Evolutionary conservation across 352 stramenopile genomes (phyloP), one percentile per base, ranked within the genome.

Genomic region (Pythium grandisporangium): DNA sequence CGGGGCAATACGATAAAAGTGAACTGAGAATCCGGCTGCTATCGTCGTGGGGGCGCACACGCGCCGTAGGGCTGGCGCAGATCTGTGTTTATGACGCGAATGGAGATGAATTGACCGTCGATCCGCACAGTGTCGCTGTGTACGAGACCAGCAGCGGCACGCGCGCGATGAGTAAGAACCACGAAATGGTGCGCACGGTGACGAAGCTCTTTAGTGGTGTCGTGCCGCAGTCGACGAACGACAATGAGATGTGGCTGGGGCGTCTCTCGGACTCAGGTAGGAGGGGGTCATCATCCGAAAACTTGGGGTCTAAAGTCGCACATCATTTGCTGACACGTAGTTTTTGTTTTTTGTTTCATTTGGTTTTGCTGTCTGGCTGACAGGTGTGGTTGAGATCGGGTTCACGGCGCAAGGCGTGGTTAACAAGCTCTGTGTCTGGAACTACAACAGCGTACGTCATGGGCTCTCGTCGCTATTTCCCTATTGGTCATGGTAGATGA

Each of bases 211-310:
- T 85, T 44, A 83, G 82, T 21, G 72, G 68, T 2, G 42, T 81
- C 8, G 35, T 32, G 14, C 57, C 65, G 0, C 54, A 85, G 21
- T 88, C 77, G 0, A 87, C 61, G 37, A 62, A 43, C 12, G 77
- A 91, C n/a, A 58, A 70, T 3, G 61, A 91, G 12, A 87, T 88
- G 74, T 91, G 78, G 78, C 57, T 88, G 11, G 78, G 78, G 21
- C 63, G 63, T 2, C 52, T 90, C 0, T 63, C 66, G 4, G 64
- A 79, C n/a, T 53, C 63, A 48, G 69, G 70, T 79, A 56, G 10
- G 43, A 39, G n/a, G n/a, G n/a, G n/a, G n/a, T n/a, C n/a, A n/a
- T n/a, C n/a, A n/a, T n/a, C n/a, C n/a, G n/a, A n/a, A n/a, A n/a
- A n/a, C n/a, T n/a, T n/a, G n/a, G n/a, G n/a, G n/a, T n/a, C n/a